phyloP scores from a whole-genome alignment of 176 grass and related monocot species.

The Bolboschoenus planiculmis region DNA sequence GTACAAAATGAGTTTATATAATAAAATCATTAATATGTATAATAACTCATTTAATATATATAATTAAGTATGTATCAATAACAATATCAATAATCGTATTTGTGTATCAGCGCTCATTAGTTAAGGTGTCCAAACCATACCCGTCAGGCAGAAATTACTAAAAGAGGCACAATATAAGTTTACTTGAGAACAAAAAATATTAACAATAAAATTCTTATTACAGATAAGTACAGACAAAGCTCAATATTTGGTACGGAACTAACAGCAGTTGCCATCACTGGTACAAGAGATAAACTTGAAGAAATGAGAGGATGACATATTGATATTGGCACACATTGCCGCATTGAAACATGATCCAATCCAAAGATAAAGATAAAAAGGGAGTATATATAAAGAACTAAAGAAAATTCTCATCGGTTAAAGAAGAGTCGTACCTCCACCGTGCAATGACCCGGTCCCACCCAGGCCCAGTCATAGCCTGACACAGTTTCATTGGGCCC shows the following conservation, averaged over 20 bases:
- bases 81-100: too few relatives aligned
- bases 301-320: too few relatives aligned
- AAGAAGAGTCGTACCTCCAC: not conserved
- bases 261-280: not conserved
- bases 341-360: not conserved
- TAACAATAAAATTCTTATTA: not conserved
- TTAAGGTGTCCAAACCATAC: too few relatives aligned
- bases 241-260: not conserved
- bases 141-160: not conserved
- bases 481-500: not conserved
- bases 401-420: not conserved
- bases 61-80: too few relatives aligned
- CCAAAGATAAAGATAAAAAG: not conserved
- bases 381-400: too few relatives aligned
- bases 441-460: not conserved
- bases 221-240: not conserved
- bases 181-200: too few relatives aligned
- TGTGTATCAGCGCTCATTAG: too few relatives aligned
- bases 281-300: not conserved
- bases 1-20: too few relatives aligned
- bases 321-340: too few relatives aligned
- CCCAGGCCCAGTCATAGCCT: not conserved
- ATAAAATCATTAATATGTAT: too few relatives aligned
- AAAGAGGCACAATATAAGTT: too few relatives aligned
- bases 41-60: too few relatives aligned